Percentiles rank a stretch among this genome's conserved stretches.
Evolutionary conservation across 352 stramenopile species (phyloP).

Genomic region (Phytophthora kernoviae): DNA sequence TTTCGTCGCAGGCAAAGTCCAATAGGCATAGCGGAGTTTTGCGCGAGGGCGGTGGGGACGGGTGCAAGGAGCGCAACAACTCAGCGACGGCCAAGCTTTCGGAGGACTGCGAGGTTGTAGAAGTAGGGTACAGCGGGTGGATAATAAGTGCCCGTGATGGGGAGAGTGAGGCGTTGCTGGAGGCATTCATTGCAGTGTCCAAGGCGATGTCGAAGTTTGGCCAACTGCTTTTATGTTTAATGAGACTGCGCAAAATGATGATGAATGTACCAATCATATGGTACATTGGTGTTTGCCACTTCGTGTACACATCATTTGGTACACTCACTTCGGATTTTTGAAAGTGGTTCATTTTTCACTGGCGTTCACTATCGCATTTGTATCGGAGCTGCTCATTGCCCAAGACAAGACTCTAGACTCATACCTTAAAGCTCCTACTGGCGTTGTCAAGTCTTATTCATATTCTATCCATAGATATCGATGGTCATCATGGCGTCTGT

Average conservation of each 20-base stretch:
- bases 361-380: too few relatives aligned
- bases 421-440: too few relatives aligned
- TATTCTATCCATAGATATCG: too few relatives aligned
- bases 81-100: conserved; percentile 43
- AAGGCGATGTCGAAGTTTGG: neutral
- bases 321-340: too few relatives aligned
- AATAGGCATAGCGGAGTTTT: conserved; percentile 48
- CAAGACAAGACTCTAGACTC: too few relatives aligned
- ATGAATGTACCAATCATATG: too few relatives aligned
- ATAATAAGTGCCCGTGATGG: conserved; percentile 60
- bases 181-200: neutral
- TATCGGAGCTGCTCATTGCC: too few relatives aligned
- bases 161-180: neutral
- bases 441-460: too few relatives aligned
- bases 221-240: too few relatives aligned
- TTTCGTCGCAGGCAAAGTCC: conserved; percentile 81
- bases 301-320: too few relatives aligned
- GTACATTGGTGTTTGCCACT: too few relatives aligned
- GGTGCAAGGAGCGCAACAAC: conserved; percentile 29
- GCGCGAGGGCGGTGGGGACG: conserved; percentile 18
- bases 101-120: conserved; percentile 19
- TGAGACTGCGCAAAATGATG: too few relatives aligned
- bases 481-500: conserved; percentile 30
- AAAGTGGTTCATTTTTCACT: neutral
- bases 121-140: conserved; percentile 55